Conservation (phyloP, 2,329 filamentous ascomycete species). For the Paecilomyces sp. region DNA sequence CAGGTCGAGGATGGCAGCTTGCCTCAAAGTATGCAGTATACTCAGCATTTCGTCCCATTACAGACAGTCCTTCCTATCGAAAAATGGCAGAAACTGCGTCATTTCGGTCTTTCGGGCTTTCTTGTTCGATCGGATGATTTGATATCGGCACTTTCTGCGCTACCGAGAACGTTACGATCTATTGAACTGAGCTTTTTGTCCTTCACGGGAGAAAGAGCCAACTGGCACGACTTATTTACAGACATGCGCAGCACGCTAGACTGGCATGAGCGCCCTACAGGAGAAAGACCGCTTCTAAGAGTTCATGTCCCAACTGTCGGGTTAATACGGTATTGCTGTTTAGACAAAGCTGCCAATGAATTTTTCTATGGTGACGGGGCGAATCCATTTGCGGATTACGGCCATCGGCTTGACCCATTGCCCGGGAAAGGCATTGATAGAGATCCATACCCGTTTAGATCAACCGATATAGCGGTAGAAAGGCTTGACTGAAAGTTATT, state of each 20-base stretch:
- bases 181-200: conserved; percentile 27
- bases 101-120: conserved; percentile 24
- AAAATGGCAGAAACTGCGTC: conserved; percentile 18
- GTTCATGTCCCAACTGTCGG: conserved; percentile 3
- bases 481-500: too few relatives aligned
- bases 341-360: conserved; percentile 7
- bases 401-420: too few relatives aligned
- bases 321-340: neutral
- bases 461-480: too few relatives aligned
- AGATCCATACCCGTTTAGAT: too few relatives aligned
- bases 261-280: conserved; percentile 7
- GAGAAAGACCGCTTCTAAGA: neutral
- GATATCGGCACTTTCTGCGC: conserved; percentile 15
- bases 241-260: conserved; percentile 10
- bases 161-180: conserved; percentile 21
- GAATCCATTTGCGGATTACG: conserved; percentile 11
- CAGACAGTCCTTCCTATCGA: conserved; percentile 22
- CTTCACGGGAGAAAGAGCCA: conserved; percentile 12
- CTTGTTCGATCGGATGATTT: conserved; percentile 18
- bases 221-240: conserved; percentile 11
- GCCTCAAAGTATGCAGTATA: neutral
- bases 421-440: too few relatives aligned
- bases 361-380: conserved; percentile 16
- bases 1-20: neutral
- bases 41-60: conserved; percentile 10